These are phyloP conservation scores for Collybia sordida DNA, from an alignment of 768 basidiomycete genomes.

Conservation along the genomic window DNA sequence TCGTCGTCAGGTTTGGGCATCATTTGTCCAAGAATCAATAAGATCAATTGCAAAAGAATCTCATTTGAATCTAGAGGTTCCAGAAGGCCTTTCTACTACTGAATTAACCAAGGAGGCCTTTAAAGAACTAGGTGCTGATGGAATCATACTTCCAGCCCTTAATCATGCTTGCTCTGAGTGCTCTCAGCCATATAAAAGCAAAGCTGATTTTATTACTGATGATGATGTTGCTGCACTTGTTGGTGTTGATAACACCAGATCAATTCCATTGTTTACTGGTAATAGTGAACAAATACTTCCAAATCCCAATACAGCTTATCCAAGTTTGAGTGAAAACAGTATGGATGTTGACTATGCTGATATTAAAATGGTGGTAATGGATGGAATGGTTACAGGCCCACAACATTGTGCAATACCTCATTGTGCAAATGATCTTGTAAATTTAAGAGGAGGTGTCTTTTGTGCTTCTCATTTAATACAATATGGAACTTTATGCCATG, in stretches of 20 bases:
- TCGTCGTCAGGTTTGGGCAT: conserved; percentile 10
- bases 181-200: not conserved
- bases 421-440: conserved; percentile 7
- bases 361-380: conserved; percentile 2
- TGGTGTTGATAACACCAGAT: conserved; percentile 10
- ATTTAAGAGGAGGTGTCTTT: no score
- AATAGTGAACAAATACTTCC: not conserved
- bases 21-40: no score
- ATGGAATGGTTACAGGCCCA: conserved; percentile 3
- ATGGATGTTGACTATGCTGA: not conserved
- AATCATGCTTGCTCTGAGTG: no score
- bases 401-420: conserved; percentile 14
- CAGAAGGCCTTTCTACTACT: no score
- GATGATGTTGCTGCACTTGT: no score
- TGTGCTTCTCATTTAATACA: conserved; percentile 4
- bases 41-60: no score
- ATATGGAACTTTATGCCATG: conserved; percentile 4
- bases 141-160: no score
- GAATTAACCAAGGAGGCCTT: no score
- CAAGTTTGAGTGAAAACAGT: not conserved
- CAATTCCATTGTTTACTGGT: not conserved
- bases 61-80: no score
- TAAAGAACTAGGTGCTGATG: no score
- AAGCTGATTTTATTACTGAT: conserved; percentile 4
- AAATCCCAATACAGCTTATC: not conserved